Evolutionary conservation across 345 rosid genomes (phyloP).

Genomic region (Gossypioides kirkii): DNA sequence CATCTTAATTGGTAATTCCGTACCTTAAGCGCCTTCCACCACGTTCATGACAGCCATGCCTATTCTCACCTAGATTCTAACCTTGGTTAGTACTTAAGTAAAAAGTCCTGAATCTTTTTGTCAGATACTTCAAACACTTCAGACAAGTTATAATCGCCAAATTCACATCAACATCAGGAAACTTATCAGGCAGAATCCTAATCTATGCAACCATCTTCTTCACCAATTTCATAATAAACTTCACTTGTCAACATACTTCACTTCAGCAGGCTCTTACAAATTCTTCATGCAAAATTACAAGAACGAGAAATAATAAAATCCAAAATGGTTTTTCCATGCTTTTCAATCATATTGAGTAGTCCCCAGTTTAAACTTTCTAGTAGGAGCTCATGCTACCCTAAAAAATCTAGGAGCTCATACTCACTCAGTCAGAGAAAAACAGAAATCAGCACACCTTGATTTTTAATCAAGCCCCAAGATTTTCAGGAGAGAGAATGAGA

Average conservation of each 20-base stretch:
- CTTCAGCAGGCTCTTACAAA: neutral
- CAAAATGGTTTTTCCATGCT: neutral
- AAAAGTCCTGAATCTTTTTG: neutral
- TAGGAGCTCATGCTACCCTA: neutral
- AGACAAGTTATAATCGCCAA: neutral
- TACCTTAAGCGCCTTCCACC: neutral
- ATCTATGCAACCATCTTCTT: neutral
- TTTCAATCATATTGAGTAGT: neutral
- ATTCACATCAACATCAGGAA: slow-evolving; percentile 1
- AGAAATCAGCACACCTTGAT: neutral
- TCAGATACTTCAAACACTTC: neutral
- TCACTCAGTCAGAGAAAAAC: neutral
- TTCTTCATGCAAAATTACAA: neutral
- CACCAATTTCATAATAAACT: neutral
- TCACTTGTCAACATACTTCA: neutral
- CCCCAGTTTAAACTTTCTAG: neutral
- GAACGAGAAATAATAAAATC: neutral
- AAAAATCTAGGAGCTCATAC: neutral
- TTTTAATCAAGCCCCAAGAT: neutral
- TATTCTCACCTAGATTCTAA: neutral
- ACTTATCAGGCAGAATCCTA: neutral
- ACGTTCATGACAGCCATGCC: neutral
- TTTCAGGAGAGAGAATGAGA: neutral
- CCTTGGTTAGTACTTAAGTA: neutral
- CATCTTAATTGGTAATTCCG: neutral